A percentile compares a stretch with the other conserved stretches of the same genome.
These are phyloP conservation scores for Hanseniaspora opuntiae DNA, from an alignment of 805 yeast genomes.

Conservation along the genomic window DNA sequence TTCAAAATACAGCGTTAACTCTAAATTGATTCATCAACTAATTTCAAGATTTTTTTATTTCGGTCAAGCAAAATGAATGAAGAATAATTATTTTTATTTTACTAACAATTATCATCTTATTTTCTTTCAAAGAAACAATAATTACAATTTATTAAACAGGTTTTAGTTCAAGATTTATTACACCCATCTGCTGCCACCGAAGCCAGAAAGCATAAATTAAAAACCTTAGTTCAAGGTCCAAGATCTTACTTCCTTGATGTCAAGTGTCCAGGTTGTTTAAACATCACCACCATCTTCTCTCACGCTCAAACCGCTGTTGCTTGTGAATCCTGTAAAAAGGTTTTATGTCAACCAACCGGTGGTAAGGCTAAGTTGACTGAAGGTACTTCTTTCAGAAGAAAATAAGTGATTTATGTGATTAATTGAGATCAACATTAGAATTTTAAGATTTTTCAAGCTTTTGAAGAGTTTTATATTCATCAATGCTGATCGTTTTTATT, in stretches of 20 bases:
- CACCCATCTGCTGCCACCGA: slow-evolving; percentile 97
- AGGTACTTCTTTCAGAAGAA: slow-evolving; percentile 99
- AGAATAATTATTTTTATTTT: slow-evolving; percentile 4
- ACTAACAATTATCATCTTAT: slow-evolving; percentile 17
- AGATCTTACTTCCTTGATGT: slow-evolving; percentile 99
- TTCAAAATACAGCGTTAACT: too few species aligned
- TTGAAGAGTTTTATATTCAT: neutral
- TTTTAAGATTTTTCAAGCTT: neutral
- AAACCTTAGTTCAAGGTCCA: slow-evolving; percentile 94
- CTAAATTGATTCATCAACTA: too few species aligned
- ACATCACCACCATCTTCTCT: slow-evolving; percentile 98
- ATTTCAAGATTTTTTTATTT: too few species aligned
- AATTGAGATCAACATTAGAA: neutral
- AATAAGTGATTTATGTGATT: slow-evolving; percentile 38
- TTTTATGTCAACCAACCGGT: slow-evolving; percentile 98
- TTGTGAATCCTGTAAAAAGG: slow-evolving; percentile 97
- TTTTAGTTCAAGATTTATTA: slow-evolving; percentile 96
- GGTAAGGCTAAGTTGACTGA: slow-evolving; percentile 99
- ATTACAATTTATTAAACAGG: slow-evolving; percentile 32
- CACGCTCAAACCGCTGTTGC: slow-evolving; percentile 99
- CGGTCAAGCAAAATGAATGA: neutral
- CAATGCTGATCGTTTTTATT: slow-evolving; percentile 2
- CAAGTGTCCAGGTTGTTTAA: slow-evolving; percentile 98
- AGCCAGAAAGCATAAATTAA: slow-evolving; percentile 92
- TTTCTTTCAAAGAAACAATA: neutral